A percentile compares a stretch with the other conserved stretches of the same genome.
Conservation (phyloP, 2,329 filamentous ascomycete species). For the Alternaria alternata region DNA sequence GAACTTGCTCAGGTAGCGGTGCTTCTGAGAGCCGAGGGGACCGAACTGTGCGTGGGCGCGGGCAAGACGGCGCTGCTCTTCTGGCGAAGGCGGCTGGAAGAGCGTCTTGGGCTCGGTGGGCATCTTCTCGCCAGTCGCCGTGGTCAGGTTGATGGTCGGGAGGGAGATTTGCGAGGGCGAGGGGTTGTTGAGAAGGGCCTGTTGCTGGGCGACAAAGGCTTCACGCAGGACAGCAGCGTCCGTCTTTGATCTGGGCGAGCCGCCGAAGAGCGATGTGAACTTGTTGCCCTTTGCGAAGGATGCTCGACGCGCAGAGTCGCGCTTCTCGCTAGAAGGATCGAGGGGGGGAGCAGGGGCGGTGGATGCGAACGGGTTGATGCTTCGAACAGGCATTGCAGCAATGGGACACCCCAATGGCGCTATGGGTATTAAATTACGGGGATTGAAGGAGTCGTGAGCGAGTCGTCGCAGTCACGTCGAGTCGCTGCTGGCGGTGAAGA, state of each 20-base stretch:
- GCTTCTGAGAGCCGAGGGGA: conserved; percentile 78
- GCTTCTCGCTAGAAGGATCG: conserved; percentile 64
- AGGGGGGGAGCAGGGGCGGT: conserved; percentile 60
- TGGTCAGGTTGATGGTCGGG: conserved; percentile 91
- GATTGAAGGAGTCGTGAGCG: neutral
- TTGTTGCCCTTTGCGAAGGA: conserved; percentile 70
- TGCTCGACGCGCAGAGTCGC: conserved; percentile 57
- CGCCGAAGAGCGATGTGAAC: conserved; percentile 82
- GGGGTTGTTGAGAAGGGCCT: conserved; percentile 68
- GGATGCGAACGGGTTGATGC: conserved; percentile 66
- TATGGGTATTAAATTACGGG: neutral
- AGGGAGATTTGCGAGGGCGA: conserved; percentile 75
- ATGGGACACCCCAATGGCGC: neutral
- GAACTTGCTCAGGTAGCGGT: conserved; percentile 90
- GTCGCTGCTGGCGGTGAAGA: conserved; percentile 23
- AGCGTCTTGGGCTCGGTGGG: conserved; percentile 79
- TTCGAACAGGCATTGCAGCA: conserved; percentile 68
- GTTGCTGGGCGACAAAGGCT: conserved; percentile 66
- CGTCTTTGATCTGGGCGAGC: conserved; percentile 75
- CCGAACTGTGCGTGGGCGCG: conserved; percentile 91
- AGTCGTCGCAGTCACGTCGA: neutral
- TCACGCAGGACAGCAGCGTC: conserved; percentile 71
- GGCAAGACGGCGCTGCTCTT: conserved; percentile 78
- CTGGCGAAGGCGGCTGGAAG: conserved; percentile 86
- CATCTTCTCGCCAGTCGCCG: conserved; percentile 78